Conservation (phyloP, 75 land plant genomes). For the Azolla pinnata region DNA sequence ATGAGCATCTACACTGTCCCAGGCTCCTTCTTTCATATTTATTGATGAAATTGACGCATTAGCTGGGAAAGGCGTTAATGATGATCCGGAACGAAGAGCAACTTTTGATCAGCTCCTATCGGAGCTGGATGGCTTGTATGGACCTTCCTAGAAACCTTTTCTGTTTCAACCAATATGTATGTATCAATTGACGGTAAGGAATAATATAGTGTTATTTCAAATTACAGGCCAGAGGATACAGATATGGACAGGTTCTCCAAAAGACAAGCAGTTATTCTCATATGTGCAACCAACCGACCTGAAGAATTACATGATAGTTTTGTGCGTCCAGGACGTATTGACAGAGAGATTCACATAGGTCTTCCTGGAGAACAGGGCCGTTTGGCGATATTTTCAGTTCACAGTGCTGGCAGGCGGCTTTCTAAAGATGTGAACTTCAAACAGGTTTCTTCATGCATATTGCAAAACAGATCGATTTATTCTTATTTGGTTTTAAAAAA, state of each 20-base stretch:
- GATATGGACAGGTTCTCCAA: constrained; percentile 53
- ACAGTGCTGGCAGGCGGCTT: constrained; percentile 54
- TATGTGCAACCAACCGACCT: constrained; percentile 95
- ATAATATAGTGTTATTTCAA: too few relatives aligned
- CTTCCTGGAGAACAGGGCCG: constrained; percentile 86
- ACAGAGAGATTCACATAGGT: constrained; percentile 79
- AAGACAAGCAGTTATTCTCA: constrained; percentile 78
- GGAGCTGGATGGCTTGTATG: constrained; percentile 90
- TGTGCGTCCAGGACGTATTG: constrained; percentile 74
- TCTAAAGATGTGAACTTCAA: constrained; percentile 78
- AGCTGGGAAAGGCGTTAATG: constrained; percentile 71
- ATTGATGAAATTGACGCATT: constrained; percentile 98
- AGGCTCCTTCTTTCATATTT: constrained; percentile 96
- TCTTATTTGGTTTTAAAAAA: not conserved
- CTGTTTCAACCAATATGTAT: too few relatives aligned
- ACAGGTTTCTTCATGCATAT: constrained; percentile 38
- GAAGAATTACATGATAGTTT: constrained; percentile 75
- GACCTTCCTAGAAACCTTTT: too few relatives aligned
- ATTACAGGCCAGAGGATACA: constrained; percentile 64
- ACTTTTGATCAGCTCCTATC: constrained; percentile 68
- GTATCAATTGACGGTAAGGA: too few relatives aligned
- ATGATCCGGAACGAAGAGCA: constrained; percentile 66
- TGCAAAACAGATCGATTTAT: too few relatives aligned
- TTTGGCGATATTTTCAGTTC: constrained; percentile 75
- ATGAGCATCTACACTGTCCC: too few relatives aligned